Base-by-base conservation (phyloP, 2,329 filamentous ascomycete species). In the Sphaceloma murrayae region DNA sequence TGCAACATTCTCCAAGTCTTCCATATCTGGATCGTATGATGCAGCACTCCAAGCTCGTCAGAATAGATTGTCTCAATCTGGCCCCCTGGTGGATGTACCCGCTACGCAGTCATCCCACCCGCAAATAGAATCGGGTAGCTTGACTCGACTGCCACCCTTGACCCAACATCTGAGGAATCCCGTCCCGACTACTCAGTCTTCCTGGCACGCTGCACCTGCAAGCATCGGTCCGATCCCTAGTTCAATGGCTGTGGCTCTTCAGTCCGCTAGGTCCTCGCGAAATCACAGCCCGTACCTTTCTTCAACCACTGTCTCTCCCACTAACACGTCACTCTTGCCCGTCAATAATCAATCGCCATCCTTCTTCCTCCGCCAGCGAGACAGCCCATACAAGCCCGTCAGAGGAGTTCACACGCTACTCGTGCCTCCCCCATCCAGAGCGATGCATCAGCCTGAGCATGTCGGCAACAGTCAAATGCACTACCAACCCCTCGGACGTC, bases 381-480 rank as follows among this genome's bases (percentile, higher is more conserved):
- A 84, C 51, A 96, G 89, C 45, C 91, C 91, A 2, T 96, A 96
- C 64, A 84, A 86, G 51, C 89, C 89, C 1, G 82, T 95, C 29
- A 82, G 88, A 43, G 77, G 85, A 49, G 85, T 95, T 48, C 87
- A 91, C 53, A 94, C 86, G 1, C 74, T 96, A n/a, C 71, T 95
- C 21, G 86, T 91, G 47, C 88, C 88, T 22, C 85, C 87, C 5
- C 84, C 87, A 0, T 83, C 85, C 17, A 73, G 78, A 6, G 85
- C 85, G 5, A 74, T 93, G 50, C 81, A 89, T 38, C 65, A 67
- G 36, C 60, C 64, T 8, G 59, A 61, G 34, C 62, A 62, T 27
- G 61, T 69, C 13, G 61, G 61, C 30, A 62, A 64, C 48, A 65
- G 69, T 42, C 67, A 69, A 47, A 70, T 72, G 68, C 67, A 70